Evolutionary conservation across 257 asterid species (phyloP).

Genomic region (Echium plantagineum): DNA sequence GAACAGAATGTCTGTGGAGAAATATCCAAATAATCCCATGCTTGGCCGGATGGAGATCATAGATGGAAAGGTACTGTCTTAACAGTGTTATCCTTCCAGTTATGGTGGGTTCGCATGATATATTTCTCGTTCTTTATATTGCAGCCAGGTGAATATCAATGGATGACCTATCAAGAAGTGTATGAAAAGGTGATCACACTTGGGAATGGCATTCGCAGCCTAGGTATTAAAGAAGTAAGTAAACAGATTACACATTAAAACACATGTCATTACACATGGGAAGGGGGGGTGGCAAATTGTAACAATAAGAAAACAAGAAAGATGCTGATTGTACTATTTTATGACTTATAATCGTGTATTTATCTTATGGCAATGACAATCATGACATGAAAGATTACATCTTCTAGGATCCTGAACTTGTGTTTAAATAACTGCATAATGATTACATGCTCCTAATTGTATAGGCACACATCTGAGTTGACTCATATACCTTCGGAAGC

Average conservation of each 20-base stretch:
- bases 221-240: conserved; percentile 71
- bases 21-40: conserved; percentile 71
- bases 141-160: conserved; percentile 70
- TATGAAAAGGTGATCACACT: conserved; percentile 59
- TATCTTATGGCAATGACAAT: too few relatives aligned
- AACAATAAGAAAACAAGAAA: background rate
- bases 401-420: too few relatives aligned
- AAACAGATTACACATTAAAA: background rate
- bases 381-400: too few relatives aligned
- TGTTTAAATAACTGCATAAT: too few relatives aligned
- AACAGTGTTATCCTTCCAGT: background rate
- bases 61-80: conserved; percentile 60
- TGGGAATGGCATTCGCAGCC: conserved; percentile 76
- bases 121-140: conserved; percentile 14
- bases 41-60: conserved; percentile 75
- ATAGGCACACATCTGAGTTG: too few relatives aligned
- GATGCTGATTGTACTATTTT: too few relatives aligned
- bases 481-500: too few relatives aligned
- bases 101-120: background rate
- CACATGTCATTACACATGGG: background rate
- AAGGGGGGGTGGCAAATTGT: too few relatives aligned
- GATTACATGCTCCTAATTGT: too few relatives aligned
- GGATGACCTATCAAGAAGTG: conserved; percentile 88
- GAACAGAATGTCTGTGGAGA: conserved; percentile 70
- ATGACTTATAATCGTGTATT: too few relatives aligned